Evolutionary conservation across 306 rosid species (phyloP), one percentile per base, ranked within the genome.

Genomic region (Vigna radiata): DNA sequence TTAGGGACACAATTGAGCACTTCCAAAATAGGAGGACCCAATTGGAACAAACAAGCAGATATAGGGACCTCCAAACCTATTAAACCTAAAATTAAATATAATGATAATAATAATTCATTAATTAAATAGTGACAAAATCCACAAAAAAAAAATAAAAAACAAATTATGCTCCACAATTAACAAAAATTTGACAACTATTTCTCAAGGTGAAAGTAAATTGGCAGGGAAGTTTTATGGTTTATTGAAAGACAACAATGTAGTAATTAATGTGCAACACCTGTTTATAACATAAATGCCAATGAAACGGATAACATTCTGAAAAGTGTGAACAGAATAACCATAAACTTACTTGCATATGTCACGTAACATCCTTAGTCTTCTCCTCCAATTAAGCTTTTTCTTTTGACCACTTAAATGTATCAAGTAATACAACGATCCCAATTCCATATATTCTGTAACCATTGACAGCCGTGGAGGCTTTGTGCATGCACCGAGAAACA

Each of bases 401-500:
- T 92, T 92, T 80, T 92, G 99, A 74, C 96, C 98, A 25, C 96
- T 92, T 82, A 85, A 85, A 90, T 96, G 97, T 72, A 96, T 91
- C 85, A 96, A 81, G 82, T 93, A 89, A 82, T 91, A 91, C 85
- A 96, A 89, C 67, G 98, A 92, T 61, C 99, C 99, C 96, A 83
- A 86, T 83, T 96, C 99, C 99, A 96, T 96, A 78, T 89, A 96
- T 83, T 96, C 99, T 1, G 98, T 96, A 67, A 96, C 82, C 99
- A 96, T 96, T 50, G 99, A 96, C 82, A 96, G 82, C 73, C 90
- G 96, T 18, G 99, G 99, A 78, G 98, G 99, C 84, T 89, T 92
- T 23, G 97, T 92, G 89, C 98, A 96, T 61, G 99, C 99, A 73
- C 98, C 99, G 70, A 96, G 96, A 91, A 96, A 96, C 86, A 96